These are phyloP conservation scores for Babesia bigemina DNA, from an alignment of 169 alveolate genomes.

Conservation along the genomic window DNA sequence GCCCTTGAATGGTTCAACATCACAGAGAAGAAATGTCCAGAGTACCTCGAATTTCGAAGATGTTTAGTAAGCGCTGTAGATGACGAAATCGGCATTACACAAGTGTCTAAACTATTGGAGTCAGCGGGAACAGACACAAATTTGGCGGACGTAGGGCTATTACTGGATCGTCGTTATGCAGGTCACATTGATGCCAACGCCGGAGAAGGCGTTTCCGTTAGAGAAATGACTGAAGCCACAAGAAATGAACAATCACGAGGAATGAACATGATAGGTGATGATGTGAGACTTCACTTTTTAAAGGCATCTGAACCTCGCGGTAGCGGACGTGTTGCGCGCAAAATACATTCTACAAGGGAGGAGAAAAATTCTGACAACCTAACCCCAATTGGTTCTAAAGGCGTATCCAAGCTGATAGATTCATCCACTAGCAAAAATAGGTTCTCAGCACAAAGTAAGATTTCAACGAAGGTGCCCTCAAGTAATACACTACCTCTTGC, in stretches of 20 bases:
- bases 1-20: slow-evolving; percentile 25
- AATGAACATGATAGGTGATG: too few species aligned
- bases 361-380: not conserved
- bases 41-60: slow-evolving; percentile 14
- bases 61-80: not conserved
- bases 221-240: too few species aligned
- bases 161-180: not conserved
- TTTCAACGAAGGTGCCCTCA: not conserved
- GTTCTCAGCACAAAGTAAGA: not conserved
- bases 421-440: not conserved
- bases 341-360: not conserved
- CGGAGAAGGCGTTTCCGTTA: too few species aligned
- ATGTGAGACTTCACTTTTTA: not conserved
- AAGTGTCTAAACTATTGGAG: not conserved
- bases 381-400: not conserved
- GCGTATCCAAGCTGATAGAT: not conserved
- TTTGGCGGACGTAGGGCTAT: not conserved
- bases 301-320: slow-evolving; percentile 10
- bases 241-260: too few species aligned
- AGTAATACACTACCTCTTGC: not conserved
- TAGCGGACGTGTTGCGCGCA: not conserved
- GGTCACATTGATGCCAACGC: not conserved
- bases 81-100: not conserved
- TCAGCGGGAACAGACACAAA: not conserved
- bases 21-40: slow-evolving; percentile 16